A percentile compares a stretch with the other conserved stretches of the same genome.
Conservation (phyloP, 2,329 filamentous ascomycete genomes). For the Paracamarosporium sp. region DNA sequence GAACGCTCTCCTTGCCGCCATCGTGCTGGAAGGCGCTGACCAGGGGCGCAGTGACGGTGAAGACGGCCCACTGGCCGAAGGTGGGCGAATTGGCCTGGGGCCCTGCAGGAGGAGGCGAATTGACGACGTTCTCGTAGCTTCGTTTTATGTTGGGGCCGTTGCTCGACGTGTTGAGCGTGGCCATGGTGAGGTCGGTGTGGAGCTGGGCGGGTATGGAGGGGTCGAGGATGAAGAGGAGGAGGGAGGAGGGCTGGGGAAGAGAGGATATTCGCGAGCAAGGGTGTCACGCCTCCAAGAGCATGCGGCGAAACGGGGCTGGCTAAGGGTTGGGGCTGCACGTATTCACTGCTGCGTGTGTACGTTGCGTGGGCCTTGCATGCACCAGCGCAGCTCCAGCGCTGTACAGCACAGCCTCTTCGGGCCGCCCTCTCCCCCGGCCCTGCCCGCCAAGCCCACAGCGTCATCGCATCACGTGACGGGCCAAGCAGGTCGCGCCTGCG, state of each 20-base stretch:
- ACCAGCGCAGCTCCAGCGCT: slow-evolving; percentile 10
- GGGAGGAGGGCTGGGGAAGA: neutral
- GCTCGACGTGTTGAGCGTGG: slow-evolving; percentile 62
- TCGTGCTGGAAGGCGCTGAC: slow-evolving; percentile 90
- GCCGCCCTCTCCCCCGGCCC: slow-evolving; percentile 9
- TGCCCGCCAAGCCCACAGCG: slow-evolving; percentile 6
- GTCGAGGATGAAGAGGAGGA: neutral
- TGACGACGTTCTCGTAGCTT: slow-evolving; percentile 71
- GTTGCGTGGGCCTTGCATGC: slow-evolving; percentile 4
- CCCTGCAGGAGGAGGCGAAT: slow-evolving; percentile 64
- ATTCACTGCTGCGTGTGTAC: neutral
- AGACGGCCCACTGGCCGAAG: slow-evolving; percentile 91
- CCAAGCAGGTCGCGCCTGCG: neutral
- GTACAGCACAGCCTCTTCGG: slow-evolving; percentile 16
- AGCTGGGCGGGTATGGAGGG: slow-evolving; percentile 9
- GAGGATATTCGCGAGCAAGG: neutral
- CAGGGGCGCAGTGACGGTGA: slow-evolving; percentile 89
- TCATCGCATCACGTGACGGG: slow-evolving; percentile 13
- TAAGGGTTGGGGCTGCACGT: neutral
- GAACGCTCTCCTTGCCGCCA: slow-evolving; percentile 86
- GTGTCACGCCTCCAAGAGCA: neutral
- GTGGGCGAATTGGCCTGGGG: slow-evolving; percentile 73
- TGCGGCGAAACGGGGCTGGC: neutral
- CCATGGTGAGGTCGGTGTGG: slow-evolving; percentile 69
- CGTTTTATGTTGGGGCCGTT: slow-evolving; percentile 61